phyloP scores from a whole-genome alignment of 1,284 basidiomycete genomes.

The Rhodotorula glutinis region DNA sequence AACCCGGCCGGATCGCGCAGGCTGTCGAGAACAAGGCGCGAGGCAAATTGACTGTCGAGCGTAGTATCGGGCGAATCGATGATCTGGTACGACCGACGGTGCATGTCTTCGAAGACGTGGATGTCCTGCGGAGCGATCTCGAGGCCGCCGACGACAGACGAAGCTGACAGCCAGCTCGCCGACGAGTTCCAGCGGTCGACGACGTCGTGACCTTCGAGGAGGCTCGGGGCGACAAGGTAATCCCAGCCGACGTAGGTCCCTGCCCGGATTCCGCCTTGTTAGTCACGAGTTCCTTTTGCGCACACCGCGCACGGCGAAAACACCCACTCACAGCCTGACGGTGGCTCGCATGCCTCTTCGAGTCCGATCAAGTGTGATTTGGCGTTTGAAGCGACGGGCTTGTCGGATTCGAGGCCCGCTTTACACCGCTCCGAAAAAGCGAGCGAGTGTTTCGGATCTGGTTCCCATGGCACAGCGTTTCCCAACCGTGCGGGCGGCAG shows the following conservation, averaged over 20 bases:
- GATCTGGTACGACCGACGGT: slow-evolving; percentile 28
- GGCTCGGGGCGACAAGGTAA: slow-evolving; percentile 14
- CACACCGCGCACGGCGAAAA: neutral
- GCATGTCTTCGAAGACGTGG: slow-evolving; percentile 17
- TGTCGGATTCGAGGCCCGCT: slow-evolving; percentile 11
- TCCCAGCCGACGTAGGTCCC: slow-evolving; percentile 33
- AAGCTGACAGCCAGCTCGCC: neutral
- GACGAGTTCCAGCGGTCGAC: slow-evolving; percentile 35
- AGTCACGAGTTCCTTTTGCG: neutral
- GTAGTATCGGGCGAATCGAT: slow-evolving; percentile 13
- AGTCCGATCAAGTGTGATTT: slow-evolving; percentile 3
- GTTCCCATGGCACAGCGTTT: slow-evolving; percentile 24
- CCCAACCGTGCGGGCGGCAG: slow-evolving; percentile 35
- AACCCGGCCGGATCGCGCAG: neutral
- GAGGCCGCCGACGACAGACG: slow-evolving; percentile 19
- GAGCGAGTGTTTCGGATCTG: slow-evolving; percentile 4
- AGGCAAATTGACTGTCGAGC: slow-evolving; percentile 8
- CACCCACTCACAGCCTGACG: slow-evolving; percentile 1
- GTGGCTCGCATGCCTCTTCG: slow-evolving; percentile 16
- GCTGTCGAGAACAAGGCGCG: slow-evolving; percentile 19
- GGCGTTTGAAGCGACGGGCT: neutral
- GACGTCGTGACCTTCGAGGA: slow-evolving; percentile 11
- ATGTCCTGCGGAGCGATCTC: slow-evolving; percentile 16
- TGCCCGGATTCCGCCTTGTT: neutral
- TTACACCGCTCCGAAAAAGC: slow-evolving; percentile 31